Percentiles rank a stretch among this genome's conserved stretches.
Conservation (phyloP, 2,329 filamentous ascomycete species). For the Simplicillium aogashimaense region DNA sequence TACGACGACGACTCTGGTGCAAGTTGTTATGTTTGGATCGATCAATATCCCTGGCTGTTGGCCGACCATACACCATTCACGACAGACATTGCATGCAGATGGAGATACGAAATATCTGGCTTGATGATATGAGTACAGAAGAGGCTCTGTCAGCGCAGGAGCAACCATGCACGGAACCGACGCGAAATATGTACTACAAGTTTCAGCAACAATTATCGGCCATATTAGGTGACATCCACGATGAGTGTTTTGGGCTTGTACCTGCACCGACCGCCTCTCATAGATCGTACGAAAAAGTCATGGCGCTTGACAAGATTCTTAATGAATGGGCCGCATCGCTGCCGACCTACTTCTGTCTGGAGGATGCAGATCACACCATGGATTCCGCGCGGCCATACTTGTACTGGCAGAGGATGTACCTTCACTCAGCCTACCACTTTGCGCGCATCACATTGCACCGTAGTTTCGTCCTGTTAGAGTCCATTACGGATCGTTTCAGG, state of each 20-base stretch:
- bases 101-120: conserved; percentile 25
- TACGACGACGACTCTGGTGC: conserved; percentile 26
- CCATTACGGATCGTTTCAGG: conserved; percentile 26
- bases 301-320: conserved; percentile 22
- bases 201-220: conserved; percentile 21
- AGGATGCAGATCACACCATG: conserved; percentile 18
- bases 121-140: conserved; percentile 23
- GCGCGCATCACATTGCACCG: conserved; percentile 28
- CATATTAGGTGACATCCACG: conserved; percentile 27
- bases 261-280: conserved; percentile 17
- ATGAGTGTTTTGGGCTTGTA: conserved; percentile 23
- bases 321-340: conserved; percentile 19
- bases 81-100: conserved; percentile 26
- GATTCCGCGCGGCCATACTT: conserved; percentile 19
- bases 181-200: conserved; percentile 19
- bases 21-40: conserved; percentile 27
- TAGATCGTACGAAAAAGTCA: conserved; percentile 21
- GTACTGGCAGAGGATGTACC: conserved; percentile 24
- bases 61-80: conserved; percentile 26
- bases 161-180: conserved; percentile 19
- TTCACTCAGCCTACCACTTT: conserved; percentile 29
- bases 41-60: conserved; percentile 27
- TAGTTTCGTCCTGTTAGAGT: conserved; percentile 25
- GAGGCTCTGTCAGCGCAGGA: conserved; percentile 12
- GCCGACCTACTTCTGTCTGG: conserved; percentile 22